Evolutionary conservation across 2,329 filamentous ascomycete species (phyloP).

Genomic region (Fusarium redolens): DNA sequence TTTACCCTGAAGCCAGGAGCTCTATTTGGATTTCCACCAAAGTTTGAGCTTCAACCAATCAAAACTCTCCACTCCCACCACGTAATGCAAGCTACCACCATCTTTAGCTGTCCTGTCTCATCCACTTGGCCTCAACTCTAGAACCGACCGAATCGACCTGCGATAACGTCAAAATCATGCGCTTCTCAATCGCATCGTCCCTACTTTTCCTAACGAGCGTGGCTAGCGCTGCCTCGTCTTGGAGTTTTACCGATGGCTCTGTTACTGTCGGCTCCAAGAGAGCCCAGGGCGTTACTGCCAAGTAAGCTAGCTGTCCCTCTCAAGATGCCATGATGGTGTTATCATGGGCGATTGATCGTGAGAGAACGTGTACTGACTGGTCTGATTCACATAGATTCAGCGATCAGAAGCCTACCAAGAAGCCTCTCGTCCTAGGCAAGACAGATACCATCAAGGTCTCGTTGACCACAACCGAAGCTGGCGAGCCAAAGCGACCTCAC

Average conservation of each 20-base stretch:
- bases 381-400: conserved; percentile 62
- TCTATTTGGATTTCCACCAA: conserved; percentile 15
- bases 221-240: conserved; percentile 67
- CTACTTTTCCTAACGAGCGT: conserved; percentile 62
- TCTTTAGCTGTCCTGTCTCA: conserved; percentile 43
- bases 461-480: conserved; percentile 83
- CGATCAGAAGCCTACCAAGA: conserved; percentile 68
- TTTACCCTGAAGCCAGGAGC: conserved; percentile 29
- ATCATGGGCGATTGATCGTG: background rate
- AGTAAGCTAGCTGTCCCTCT: conserved; percentile 59
- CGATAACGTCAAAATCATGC: conserved; percentile 49
- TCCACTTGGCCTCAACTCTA: conserved; percentile 42
- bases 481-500: conserved; percentile 85
- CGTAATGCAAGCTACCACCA: conserved; percentile 41
- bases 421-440: conserved; percentile 72
- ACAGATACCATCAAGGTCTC: conserved; percentile 83
- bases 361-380: conserved; percentile 37
- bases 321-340: conserved; percentile 33
- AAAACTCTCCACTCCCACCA: conserved; percentile 41
- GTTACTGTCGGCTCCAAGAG: conserved; percentile 75
- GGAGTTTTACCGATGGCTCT: conserved; percentile 80
- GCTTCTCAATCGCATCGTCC: conserved; percentile 52
- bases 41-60: conserved; percentile 42
- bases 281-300: conserved; percentile 71
- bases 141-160: conserved; percentile 32